Conservation (phyloP, 1,139 yeast species). For the Spencermartinsiella ligniputridi region DNA sequence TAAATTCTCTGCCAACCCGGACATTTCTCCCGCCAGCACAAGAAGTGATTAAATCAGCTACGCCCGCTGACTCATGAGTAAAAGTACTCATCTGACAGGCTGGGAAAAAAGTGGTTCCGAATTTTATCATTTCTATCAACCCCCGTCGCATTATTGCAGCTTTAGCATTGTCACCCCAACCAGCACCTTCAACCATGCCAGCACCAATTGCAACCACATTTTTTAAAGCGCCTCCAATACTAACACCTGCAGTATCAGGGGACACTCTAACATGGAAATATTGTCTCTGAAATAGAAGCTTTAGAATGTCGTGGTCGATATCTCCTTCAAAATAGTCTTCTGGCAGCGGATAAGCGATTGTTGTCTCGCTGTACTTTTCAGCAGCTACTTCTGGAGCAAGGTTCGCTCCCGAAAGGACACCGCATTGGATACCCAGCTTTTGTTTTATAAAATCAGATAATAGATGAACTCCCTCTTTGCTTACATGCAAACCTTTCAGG, state of each 20-base stretch:
- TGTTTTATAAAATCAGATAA: slow-evolving; percentile 71
- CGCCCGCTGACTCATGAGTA: slow-evolving; percentile 92
- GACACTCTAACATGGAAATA: slow-evolving; percentile 91
- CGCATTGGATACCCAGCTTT: slow-evolving; percentile 79
- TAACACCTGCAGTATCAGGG: slow-evolving; percentile 88
- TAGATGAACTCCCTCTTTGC: slow-evolving; percentile 72
- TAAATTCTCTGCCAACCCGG: slow-evolving; percentile 60
- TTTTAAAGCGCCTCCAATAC: slow-evolving; percentile 92
- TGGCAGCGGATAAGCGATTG: slow-evolving; percentile 81
- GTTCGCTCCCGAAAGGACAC: slow-evolving; percentile 93
- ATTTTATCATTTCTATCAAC: slow-evolving; percentile 76
- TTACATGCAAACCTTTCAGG: slow-evolving; percentile 85
- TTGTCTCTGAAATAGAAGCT: slow-evolving; percentile 84
- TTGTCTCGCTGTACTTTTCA: slow-evolving; percentile 92
- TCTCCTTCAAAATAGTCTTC: slow-evolving; percentile 66
- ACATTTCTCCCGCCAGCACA: slow-evolving; percentile 96
- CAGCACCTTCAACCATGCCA: slow-evolving; percentile 91
- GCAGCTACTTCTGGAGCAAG: slow-evolving; percentile 92
- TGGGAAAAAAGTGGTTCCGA: slow-evolving; percentile 72
- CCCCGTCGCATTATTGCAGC: slow-evolving; percentile 96
- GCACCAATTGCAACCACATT: slow-evolving; percentile 91
- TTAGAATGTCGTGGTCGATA: slow-evolving; percentile 62
- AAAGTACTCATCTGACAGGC: slow-evolving; percentile 70
- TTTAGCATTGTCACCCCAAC: slow-evolving; percentile 98
- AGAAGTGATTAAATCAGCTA: slow-evolving; percentile 93